Percentiles rank a stretch among this genome's conserved stretches.
phyloP scores from a whole-genome alignment of 129 eudicot species.

The Gnaphalium uliginosum region DNA sequence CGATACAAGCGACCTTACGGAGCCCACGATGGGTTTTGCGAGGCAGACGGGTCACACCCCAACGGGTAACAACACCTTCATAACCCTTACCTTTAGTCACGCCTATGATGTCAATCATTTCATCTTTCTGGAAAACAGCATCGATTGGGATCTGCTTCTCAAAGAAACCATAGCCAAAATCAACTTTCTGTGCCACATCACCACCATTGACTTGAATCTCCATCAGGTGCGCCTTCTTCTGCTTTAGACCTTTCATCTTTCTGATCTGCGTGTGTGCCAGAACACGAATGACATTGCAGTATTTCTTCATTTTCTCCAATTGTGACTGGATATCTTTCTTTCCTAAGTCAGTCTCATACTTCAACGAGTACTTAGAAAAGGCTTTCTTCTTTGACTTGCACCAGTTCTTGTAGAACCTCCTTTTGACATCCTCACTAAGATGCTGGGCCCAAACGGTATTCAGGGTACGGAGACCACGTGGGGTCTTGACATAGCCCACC shows the following conservation, averaged over 20 bases:
- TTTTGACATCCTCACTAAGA: conserved; percentile 58
- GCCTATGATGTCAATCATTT: conserved; percentile 67
- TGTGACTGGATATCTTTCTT: conserved; percentile 54
- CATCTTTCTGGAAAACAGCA: conserved; percentile 64
- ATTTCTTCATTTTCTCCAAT: conserved; percentile 60
- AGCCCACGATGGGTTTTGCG: conserved; percentile 75
- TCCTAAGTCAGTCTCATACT: conserved; percentile 45
- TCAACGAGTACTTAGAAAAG: conserved; percentile 44
- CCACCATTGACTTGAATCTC: conserved; percentile 69
- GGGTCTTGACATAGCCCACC: conserved; percentile 63
- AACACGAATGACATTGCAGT: conserved; percentile 58
- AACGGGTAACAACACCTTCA: conserved; percentile 70
- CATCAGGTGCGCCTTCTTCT: conserved; percentile 66
- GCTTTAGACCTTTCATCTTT: conserved; percentile 65
- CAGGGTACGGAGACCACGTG: conserved; percentile 60
- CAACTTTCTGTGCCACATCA: conserved; percentile 51
- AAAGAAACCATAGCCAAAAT: conserved; percentile 49
- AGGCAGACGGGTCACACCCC: conserved; percentile 77
- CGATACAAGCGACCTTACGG: conserved; percentile 71
- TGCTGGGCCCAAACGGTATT: conserved; percentile 64
- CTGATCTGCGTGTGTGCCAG: conserved; percentile 67
- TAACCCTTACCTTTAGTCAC: conserved; percentile 72
- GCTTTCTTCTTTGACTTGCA: conserved; percentile 63
- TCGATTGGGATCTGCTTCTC: conserved; percentile 64
- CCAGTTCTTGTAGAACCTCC: conserved; percentile 64